Evolutionary conservation across 139 green algal genomes (phyloP).

Genomic region (Chlorella sorokiniana): DNA sequence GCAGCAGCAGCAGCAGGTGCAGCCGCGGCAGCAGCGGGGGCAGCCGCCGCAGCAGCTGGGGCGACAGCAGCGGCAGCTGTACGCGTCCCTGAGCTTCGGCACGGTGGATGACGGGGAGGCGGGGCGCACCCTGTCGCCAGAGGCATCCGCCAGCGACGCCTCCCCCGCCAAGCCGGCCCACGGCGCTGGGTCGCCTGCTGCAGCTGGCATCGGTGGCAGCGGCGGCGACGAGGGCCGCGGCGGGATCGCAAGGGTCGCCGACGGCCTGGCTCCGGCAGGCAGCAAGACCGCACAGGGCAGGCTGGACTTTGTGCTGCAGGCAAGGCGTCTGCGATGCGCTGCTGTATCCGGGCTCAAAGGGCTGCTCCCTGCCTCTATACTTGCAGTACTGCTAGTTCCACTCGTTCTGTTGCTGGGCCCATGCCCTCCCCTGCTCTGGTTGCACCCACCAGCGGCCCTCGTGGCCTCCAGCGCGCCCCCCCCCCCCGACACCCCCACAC

Average conservation of each 20-base stretch:
- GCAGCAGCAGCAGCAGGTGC: too few relatives aligned
- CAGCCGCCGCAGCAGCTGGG: too few relatives aligned
- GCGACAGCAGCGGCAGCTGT: neutral
- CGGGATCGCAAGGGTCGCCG: conserved; percentile 20
- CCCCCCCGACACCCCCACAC: too few relatives aligned
- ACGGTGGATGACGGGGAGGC: neutral
- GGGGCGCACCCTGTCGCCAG: neutral
- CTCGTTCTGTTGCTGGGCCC: too few relatives aligned
- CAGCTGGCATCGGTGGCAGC: conserved; percentile 1
- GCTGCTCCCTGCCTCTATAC: neutral
- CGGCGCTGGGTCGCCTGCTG: too few relatives aligned
- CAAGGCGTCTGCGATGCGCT: neutral
- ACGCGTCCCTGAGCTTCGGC: neutral
- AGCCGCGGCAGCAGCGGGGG: too few relatives aligned
- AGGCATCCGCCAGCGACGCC: neutral
- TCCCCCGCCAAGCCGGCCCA: neutral
- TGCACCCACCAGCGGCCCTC: too few relatives aligned
- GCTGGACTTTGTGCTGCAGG: conserved; percentile 66
- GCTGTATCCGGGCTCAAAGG: neutral
- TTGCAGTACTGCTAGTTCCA: neutral
- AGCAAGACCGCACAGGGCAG: conserved; percentile 35
- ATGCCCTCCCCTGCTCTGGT: too few relatives aligned
- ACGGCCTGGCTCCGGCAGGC: conserved; percentile 6
- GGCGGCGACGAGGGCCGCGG: neutral
- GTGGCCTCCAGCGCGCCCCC: too few relatives aligned